phyloP scores from a whole-genome alignment of 2,329 filamentous ascomycete genomes.

The Gnomoniopsis sp. region DNA sequence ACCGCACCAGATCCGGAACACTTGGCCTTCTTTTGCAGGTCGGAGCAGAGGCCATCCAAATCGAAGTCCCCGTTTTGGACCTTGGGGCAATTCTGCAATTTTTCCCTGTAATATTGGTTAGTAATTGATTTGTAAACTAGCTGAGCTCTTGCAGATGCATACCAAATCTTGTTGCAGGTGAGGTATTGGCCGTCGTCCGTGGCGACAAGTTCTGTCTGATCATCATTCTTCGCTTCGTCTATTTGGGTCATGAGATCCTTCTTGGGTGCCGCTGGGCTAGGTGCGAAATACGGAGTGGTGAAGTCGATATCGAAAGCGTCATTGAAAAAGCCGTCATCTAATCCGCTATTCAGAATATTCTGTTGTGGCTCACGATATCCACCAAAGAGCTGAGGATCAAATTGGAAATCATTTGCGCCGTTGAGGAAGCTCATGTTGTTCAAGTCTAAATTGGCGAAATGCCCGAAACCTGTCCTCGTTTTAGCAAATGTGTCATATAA shows the following conservation, averaged over 20 bases:
- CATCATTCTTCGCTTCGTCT: constrained; percentile 69
- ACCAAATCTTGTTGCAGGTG: constrained; percentile 93
- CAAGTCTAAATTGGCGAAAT: constrained; percentile 42
- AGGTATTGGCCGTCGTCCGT: constrained; percentile 61
- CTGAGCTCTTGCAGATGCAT: constrained; percentile 34
- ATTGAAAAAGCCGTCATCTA: constrained; percentile 66
- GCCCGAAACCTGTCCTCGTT: constrained; percentile 31
- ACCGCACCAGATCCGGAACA: constrained; percentile 90
- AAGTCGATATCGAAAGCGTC: constrained; percentile 84
- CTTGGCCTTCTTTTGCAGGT: constrained; percentile 92
- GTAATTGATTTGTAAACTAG: constrained; percentile 19
- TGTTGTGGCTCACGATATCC: constrained; percentile 90
- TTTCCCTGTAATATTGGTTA: constrained; percentile 67
- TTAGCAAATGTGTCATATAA: constrained; percentile 12
- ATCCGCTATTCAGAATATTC: constrained; percentile 67
- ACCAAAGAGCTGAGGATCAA: constrained; percentile 88
- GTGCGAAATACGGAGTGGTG: constrained; percentile 73
- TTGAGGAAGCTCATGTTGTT: constrained; percentile 68
- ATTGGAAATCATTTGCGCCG: constrained; percentile 78
- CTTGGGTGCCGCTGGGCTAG: constrained; percentile 47
- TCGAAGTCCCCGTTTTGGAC: constrained; percentile 91
- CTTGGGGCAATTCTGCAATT: constrained; percentile 79
- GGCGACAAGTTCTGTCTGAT: constrained; percentile 50
- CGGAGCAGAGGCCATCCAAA: constrained; percentile 86
- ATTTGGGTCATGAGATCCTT: constrained; percentile 75